A percentile compares a stretch with the other conserved stretches of the same genome.
phyloP scores from a whole-genome alignment of 805 yeast genomes.

The Ogataea henricii region DNA sequence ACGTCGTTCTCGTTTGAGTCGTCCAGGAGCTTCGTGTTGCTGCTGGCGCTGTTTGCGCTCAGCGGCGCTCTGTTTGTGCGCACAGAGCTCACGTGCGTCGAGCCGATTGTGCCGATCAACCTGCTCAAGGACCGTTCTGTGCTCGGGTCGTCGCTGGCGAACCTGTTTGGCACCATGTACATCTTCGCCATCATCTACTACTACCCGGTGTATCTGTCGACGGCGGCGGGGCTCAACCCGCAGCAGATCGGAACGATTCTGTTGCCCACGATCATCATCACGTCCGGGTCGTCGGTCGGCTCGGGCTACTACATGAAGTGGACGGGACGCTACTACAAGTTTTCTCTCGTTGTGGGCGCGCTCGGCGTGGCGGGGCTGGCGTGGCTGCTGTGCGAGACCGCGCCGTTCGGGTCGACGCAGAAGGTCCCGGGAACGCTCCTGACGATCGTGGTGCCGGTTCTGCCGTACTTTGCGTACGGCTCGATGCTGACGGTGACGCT shows the following conservation, averaged over 20 bases:
- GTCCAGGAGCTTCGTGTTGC: constrained; percentile 43
- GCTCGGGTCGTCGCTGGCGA: constrained; percentile 62
- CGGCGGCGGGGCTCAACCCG: constrained; percentile 55
- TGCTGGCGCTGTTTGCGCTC: constrained; percentile 7
- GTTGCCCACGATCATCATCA: constrained; percentile 61
- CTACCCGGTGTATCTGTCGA: constrained; percentile 60
- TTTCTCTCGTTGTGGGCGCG: constrained; percentile 44
- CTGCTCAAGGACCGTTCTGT: constrained; percentile 60
- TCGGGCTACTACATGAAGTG: constrained; percentile 65
- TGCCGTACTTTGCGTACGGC: constrained; percentile 59
- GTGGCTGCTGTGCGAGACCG: constrained; percentile 21
- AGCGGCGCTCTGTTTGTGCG: constrained; percentile 18
- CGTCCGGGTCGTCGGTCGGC: constrained; percentile 60
- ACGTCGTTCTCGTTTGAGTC: constrained; percentile 45
- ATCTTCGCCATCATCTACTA: constrained; percentile 51
- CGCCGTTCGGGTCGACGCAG: constrained; percentile 19
- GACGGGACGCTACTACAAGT: constrained; percentile 59
- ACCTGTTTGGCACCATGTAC: constrained; percentile 59
- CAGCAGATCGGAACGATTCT: constrained; percentile 60
- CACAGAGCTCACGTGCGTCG: constrained; percentile 32
- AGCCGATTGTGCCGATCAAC: constrained; percentile 64
- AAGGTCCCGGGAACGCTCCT: constrained; percentile 31
- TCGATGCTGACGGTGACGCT: constrained; percentile 65
- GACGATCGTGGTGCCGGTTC: constrained; percentile 45
- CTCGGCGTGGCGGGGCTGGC: constrained; percentile 48